Evolutionary conservation across 306 rosid species (phyloP).

Genomic region (Purshia tridentata): DNA sequence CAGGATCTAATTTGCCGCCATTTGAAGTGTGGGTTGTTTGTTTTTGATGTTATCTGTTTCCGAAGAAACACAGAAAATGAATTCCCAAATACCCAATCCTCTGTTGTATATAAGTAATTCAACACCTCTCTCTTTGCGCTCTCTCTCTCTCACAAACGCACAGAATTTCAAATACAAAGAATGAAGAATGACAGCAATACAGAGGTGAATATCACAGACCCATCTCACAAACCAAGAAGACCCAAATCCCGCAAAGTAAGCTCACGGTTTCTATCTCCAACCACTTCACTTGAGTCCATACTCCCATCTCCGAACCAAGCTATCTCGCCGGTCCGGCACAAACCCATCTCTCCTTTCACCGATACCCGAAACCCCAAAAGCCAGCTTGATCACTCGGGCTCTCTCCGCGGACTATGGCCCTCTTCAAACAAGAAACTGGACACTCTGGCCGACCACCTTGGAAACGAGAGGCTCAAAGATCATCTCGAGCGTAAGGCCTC

Average conservation of each 20-base stretch:
- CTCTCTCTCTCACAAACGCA: too few species aligned
- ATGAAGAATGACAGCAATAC: slow-evolving; percentile 38
- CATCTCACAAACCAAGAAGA: slow-evolving; percentile 45
- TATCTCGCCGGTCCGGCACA: slow-evolving; percentile 46
- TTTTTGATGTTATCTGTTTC: slow-evolving; percentile 21
- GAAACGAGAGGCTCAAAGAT: slow-evolving; percentile 54
- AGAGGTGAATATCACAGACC: slow-evolving; percentile 23
- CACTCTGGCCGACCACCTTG: slow-evolving; percentile 70
- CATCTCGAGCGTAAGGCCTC: slow-evolving; percentile 19
- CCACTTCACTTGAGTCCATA: slow-evolving; percentile 34
- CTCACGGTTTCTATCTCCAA: slow-evolving; percentile 49
- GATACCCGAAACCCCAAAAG: slow-evolving; percentile 23
- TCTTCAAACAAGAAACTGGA: slow-evolving; percentile 39
- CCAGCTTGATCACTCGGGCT: slow-evolving; percentile 39
- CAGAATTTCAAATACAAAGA: not conserved
- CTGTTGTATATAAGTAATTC: not conserved
- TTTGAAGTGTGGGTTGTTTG: slow-evolving; percentile 6
- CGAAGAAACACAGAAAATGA: not conserved
- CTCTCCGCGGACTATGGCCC: slow-evolving; percentile 63
- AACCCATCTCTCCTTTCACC: slow-evolving; percentile 24
- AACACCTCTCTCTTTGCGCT: not conserved
- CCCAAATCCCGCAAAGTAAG: slow-evolving; percentile 48
- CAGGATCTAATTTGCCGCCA: slow-evolving; percentile 38
- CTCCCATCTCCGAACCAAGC: slow-evolving; percentile 32
- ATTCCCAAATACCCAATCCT: not conserved